phyloP scores from a whole-genome alignment of 2,329 filamentous ascomycete species.

The Penicillium sp. region DNA sequence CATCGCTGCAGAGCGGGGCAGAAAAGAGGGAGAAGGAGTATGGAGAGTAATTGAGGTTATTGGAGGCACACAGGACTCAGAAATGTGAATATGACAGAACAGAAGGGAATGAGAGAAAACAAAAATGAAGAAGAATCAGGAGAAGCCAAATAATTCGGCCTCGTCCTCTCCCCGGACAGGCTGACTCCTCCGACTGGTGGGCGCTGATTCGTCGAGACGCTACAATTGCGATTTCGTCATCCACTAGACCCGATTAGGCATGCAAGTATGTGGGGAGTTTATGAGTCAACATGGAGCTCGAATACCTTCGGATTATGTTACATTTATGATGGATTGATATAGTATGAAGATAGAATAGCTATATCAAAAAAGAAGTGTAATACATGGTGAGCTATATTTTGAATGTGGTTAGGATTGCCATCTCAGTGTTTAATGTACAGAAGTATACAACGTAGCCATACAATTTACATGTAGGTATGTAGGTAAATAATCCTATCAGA shows the following conservation, averaged over 20 bases:
- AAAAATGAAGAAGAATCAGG: neutral
- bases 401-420: too few relatives aligned
- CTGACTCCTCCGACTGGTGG: constrained; percentile 2
- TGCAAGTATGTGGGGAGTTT: constrained; percentile 3
- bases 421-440: too few relatives aligned
- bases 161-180: constrained; percentile 1
- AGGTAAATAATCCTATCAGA: too few relatives aligned
- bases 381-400: too few relatives aligned
- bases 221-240: constrained; percentile 23
- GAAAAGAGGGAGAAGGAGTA: constrained; percentile 5
- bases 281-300: constrained; percentile 2
- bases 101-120: neutral
- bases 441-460: too few relatives aligned
- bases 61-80: neutral
- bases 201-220: constrained; percentile 19
- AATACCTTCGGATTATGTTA: too few relatives aligned
- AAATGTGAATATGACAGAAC: neutral
- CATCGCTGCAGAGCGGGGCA: constrained; percentile 39
- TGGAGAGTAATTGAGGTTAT: neutral
- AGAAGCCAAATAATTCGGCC: neutral
- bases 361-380: too few relatives aligned
- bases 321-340: too few relatives aligned
- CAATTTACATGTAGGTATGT: too few relatives aligned
- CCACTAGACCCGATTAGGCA: constrained; percentile 12
- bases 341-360: too few relatives aligned